Base-by-base conservation (phyloP, 108 stramenopile genomes). In the Skeletonema tropicum region DNA sequence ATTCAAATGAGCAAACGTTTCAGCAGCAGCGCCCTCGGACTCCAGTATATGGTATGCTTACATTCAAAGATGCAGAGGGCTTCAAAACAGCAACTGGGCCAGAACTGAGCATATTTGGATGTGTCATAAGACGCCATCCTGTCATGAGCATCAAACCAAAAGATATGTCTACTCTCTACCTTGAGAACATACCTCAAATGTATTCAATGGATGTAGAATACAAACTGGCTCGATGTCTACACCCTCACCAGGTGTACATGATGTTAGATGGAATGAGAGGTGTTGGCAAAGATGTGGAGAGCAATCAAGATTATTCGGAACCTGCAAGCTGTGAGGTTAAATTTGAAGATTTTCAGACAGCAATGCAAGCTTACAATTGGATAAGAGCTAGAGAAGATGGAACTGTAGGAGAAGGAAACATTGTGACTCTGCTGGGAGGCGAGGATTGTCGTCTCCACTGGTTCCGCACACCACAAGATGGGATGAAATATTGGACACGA, bases 51-150 rank as follows among this genome's bases (percentile, higher is more conserved):
- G 94, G 80, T 14, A 85, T 85, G 38, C 73, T 95, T 15, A 66
- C 74, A 15, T 95, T 87, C 64, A 57, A 75, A 23, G 85, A 88
- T 49, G 68, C 66, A 12, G 76, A 76, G 19, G 87, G 88, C 9
- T 85, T 80, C 57, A 45, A 62, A 33, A 69, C 71, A 33, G 91
- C 91, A 13, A 74, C 80, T 4, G 58, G 66, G 19, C 85, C 83
- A 19, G 76, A 82, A 17, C 75, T 95, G 26, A 81, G 87, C 21
- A 83, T 92, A 30, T 95, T 95, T 83, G 94, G 94, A 33, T 92
- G 89, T 79, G 86, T 95, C 46, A 73, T 91, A 35, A 72, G 87
- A 33, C 71, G 75, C 25, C 91, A 92, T 74, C 69, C 86, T 32
- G 86, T 92, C 15, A 86, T 87, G 49, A 86, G 83, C 25, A 76